Base-by-base conservation (phyloP, 2,329 filamentous ascomycete species). In the Pseudogymnoascus sp. region DNA sequence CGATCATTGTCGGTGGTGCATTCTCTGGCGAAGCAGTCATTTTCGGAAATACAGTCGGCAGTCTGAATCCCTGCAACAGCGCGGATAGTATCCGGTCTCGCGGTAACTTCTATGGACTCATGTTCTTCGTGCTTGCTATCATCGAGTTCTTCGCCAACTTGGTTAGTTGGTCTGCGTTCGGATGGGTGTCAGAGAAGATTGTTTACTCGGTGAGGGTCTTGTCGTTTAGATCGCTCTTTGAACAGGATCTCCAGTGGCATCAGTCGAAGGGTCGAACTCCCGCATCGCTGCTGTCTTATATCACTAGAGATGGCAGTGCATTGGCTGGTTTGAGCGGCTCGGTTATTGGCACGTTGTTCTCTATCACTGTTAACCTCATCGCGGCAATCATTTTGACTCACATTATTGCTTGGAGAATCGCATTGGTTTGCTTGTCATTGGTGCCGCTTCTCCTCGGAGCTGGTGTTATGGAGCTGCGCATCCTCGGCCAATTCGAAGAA, bases 331-430 rank as follows among this genome's bases (percentile, higher is more conserved):
- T 91, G 66, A 88, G 83, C 63, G 88, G 88, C 7, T 87, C 85
- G 2, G 85, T 88, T 39, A 78, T 90, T 61, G 87, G 87, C 6
- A 87, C 84, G 0, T 74, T 88, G 35, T 84, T 89, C 64, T 85
- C 87, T 0, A 87, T 89, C 25, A 68, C 80, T 3, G 80, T 90
- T 65, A 90, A 88, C 72, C 83, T 90, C 40, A 66, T 89, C 6
- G 82, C 81, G 0, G 87, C 85, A 1, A 85, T 91, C 60, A 82
- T 87, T 37, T 71, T 90, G 12, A 84, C 87, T 0, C 86, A 89
- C 65, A 83, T 89, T 52, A 78, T 91, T 58, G 85, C 86, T 3
- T 92, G 88, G 88, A 87, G 83, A 69, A 89, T 92, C 62, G 87
- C 87, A 0, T 72, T 92, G 9, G 87, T 90, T 4, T 88, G 86